phyloP scores from a whole-genome alignment of 306 rosid genomes.

The Prinsepia uniflora region DNA sequence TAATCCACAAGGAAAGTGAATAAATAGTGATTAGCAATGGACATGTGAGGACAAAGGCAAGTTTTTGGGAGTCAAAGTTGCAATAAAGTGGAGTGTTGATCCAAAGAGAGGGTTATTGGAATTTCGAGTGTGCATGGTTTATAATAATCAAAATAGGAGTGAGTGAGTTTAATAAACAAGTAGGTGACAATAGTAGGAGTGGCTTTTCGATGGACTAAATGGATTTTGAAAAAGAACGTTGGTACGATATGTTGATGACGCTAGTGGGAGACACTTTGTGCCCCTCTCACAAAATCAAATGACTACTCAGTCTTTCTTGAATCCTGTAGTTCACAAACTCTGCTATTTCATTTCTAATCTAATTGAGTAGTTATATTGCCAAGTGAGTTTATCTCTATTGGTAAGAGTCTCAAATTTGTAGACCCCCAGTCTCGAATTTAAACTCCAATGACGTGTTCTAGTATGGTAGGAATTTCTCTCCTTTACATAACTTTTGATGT shows the following conservation, averaged over 20 bases:
- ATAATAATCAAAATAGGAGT: neutral
- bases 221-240: neutral
- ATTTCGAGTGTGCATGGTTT: neutral
- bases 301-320: neutral
- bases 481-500: too few relatives aligned
- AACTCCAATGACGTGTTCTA: too few relatives aligned
- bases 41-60: neutral
- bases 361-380: too few relatives aligned
- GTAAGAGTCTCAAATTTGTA: too few relatives aligned
- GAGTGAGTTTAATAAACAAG: neutral
- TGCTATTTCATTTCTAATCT: neutral
- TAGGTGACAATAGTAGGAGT: conserved; percentile 4
- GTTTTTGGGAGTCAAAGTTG: neutral
- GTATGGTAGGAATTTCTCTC: too few relatives aligned
- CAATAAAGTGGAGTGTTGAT: neutral
- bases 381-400: too few relatives aligned
- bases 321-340: too few relatives aligned
- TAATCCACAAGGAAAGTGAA: too few relatives aligned
- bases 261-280: neutral
- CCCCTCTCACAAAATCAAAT: neutral
- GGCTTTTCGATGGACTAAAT: neutral
- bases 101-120: neutral
- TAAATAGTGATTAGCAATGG: neutral
- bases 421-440: too few relatives aligned
- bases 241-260: neutral